Evolutionary conservation across 2,329 filamentous ascomycete species (phyloP), one percentile per base, ranked within the genome.

Genomic region (Alternaria brassicicola): DNA sequence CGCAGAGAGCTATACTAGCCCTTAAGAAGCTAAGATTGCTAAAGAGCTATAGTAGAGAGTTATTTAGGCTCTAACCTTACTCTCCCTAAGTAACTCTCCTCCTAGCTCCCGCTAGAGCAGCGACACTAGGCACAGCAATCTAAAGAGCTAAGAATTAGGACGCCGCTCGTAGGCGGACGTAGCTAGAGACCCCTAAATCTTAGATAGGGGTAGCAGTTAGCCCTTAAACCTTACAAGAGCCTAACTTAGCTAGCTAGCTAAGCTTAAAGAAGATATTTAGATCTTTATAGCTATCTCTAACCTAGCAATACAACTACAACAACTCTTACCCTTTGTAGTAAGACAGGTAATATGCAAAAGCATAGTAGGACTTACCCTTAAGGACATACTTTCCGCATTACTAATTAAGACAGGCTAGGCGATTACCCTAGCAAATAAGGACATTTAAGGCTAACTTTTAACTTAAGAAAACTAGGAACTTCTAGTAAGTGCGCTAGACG

Each of bases 1-100:
- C 23, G 31, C 30, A 8, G 12, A 21, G 31, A 15, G 47, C 28
- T 51, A 51, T 15, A 46, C 38, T 7, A 46, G 46, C 46, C 53
- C 46, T 4, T 3, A 51, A 57, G 47, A 57, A 41, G 23, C 46
- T n/a, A 46, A 15, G 30, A 57, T 57, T 19, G 38, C 28, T 23
- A 38, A 46, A 21, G 41, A 43, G 21, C 41, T 43, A 10, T 21
- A 43, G 21, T 21, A 43, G 21, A 43, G 41, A 19, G 43, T 48
- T 26, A 45, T 55, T n/a, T 35, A 55, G 35, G 51, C 51, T 26
- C 38, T 51, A 15, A 51, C 48, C 48, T 30, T 23, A 10, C 33
- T 10, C 33, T 36, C 33, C 9, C n/a, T 36, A 36, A 36, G 33
- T 10, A 36, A 10, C 33, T 36, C 33, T 36, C 33, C 33, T 10